A percentile compares a stretch with the other conserved stretches of the same genome.
These are phyloP conservation scores for Tricholoma saponaceum DNA, from an alignment of 768 basidiomycete species.

Conservation along the genomic window DNA sequence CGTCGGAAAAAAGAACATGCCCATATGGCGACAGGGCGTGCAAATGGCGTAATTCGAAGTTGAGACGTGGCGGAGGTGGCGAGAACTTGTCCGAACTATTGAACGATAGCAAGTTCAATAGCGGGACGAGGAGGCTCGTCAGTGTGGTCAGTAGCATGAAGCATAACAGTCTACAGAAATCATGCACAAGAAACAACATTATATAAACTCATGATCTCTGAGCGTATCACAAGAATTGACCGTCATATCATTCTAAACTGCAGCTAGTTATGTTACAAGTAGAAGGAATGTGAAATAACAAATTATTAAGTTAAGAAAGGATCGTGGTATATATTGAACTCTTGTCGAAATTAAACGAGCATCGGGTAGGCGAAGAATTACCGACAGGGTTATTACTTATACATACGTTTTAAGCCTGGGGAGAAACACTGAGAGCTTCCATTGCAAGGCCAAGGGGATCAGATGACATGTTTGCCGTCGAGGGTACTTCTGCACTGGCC, in stretches of 20 bases:
- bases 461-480: constrained; percentile 34
- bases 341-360: background rate
- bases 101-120: constrained; percentile 29
- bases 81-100: background rate
- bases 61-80: constrained; percentile 18
- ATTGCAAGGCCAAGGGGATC: constrained; percentile 64
- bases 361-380: background rate
- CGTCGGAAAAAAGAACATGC: constrained; percentile 54
- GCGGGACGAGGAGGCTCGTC: constrained; percentile 44
- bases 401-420: background rate
- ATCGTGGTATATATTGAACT: background rate
- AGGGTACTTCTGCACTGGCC: constrained; percentile 33
- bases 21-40: constrained; percentile 50
- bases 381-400: background rate
- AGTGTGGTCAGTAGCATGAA: constrained; percentile 45
- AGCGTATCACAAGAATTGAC: too few species aligned
- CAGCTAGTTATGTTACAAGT: background rate
- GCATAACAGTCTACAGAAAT: too few species aligned
- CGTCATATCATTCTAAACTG: too few species aligned
- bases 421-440: constrained; percentile 42
- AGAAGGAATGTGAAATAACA: background rate
- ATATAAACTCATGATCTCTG: too few species aligned
- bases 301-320: background rate
- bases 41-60: constrained; percentile 59
- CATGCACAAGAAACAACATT: background rate